Evolutionary conservation across 768 basidiomycete species (phyloP).

Genomic region (Coprinellus aureogranulatus): DNA sequence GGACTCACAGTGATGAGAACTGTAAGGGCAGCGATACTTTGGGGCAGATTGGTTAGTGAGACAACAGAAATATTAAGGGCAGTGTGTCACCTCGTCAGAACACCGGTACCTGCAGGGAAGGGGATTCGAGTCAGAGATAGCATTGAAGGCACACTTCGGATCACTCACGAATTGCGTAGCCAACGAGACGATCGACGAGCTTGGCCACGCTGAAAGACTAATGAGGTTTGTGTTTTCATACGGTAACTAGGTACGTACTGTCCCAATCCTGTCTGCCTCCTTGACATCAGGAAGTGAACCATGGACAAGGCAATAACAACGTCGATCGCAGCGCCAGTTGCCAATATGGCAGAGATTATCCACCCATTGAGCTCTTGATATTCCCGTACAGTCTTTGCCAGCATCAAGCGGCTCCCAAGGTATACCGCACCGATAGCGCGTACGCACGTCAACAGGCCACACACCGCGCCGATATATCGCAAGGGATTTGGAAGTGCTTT

Average conservation of each 20-base stretch:
- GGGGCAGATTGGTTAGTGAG: not conserved
- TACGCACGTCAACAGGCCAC: not conserved
- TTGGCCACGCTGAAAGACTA: not conserved
- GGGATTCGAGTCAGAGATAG: not conserved
- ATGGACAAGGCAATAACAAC: conserved; percentile 8
- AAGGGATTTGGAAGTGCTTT: conserved; percentile 7
- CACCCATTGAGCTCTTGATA: not conserved
- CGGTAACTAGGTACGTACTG: not conserved
- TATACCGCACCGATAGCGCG: not conserved
- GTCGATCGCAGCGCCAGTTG: not conserved
- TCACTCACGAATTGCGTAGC: conserved; percentile 6
- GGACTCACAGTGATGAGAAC: conserved; percentile 1
- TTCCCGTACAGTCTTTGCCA: not conserved
- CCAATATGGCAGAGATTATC: not conserved
- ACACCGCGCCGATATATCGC: conserved; percentile 5
- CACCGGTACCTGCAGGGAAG: not conserved
- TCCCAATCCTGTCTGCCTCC: not conserved
- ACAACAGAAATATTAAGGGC: not conserved
- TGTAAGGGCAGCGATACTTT: conserved; percentile 1
- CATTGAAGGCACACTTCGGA: not conserved
- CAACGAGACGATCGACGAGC: conserved; percentile 1
- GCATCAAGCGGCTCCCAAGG: not conserved
- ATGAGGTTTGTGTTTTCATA: not conserved
- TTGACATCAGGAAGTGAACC: conserved; percentile 1
- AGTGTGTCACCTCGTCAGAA: not conserved